These are phyloP conservation scores for Volvox africanus DNA, from an alignment of 139 green algal genomes.

Conservation along the genomic window DNA sequence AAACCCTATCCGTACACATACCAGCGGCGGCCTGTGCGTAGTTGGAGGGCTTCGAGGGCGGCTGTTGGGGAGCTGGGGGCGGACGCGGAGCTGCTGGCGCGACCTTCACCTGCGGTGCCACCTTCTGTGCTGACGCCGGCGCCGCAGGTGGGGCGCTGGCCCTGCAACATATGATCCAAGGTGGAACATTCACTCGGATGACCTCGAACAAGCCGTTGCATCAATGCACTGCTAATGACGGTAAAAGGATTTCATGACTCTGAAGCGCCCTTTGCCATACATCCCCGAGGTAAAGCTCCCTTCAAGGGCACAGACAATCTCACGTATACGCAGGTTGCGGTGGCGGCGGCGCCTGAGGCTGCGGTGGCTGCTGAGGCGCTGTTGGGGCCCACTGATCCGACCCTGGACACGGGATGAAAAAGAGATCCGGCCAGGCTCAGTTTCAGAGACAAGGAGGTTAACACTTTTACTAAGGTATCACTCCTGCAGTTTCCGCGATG, in stretches of 20 bases:
- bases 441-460: background rate
- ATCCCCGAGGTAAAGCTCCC: no score
- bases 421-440: no score
- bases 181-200: background rate
- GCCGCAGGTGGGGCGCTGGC: background rate
- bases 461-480: no score
- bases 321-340: constrained; percentile 31
- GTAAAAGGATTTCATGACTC: no score
- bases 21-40: constrained; percentile 51
- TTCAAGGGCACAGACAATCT: background rate
- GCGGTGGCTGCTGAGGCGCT: constrained; percentile 22
- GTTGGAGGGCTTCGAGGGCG: constrained; percentile 47
- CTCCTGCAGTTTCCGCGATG: no score
- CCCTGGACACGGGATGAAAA: background rate
- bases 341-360: constrained; percentile 18
- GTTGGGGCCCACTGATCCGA: constrained; percentile 42
- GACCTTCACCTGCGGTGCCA: constrained; percentile 46
- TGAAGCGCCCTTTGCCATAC: no score
- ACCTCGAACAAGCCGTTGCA: no score
- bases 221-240: no score
- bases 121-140: constrained; percentile 13
- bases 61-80: constrained; percentile 23
- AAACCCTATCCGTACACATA: background rate
- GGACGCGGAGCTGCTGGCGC: constrained; percentile 31
- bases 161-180: background rate